Base-by-base conservation (phyloP, 179 eudicot species). In the Heliamphora pulchella region DNA sequence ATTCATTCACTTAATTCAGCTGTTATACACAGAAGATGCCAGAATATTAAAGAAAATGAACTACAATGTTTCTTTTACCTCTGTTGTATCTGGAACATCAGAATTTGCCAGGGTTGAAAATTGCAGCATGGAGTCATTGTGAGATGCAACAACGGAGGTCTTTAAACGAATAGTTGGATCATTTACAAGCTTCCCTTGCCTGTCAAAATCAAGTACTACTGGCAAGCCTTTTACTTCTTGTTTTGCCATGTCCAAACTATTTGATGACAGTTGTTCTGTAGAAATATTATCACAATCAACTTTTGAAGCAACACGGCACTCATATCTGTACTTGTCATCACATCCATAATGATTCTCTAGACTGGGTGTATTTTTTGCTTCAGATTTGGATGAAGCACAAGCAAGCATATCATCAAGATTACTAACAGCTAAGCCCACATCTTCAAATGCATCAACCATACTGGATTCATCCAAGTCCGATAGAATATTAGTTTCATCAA, bases 361-460 rank as follows among this genome's bases (percentile, higher is more conserved):
- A 79, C 83, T 64, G n/a, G 87, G 90, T 74, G 96, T 88, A 84
- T 88, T 96, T 74, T 82, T 86, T 53, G 89, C 97, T 80, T 83
- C 89, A 67, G 97, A 93, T 77, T 80, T 75, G 68, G 81, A 82
- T 39, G 88, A 77, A 76, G 85, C 87, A 69, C 69, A 80, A 68
- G 61, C 65, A 61, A 47, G 58, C 67, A 67, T 68, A 76, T 86
- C 76, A 81, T 73, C 71, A 76, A 75, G 61, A 62, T 53, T 48
- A 84, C 74, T 73, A 70, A 81, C n/a, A 57, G 77, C 84, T 81
- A 93, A 81, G 11, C 98, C 98, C 41, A 90, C 95, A 86, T 95
- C 98, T 58, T 80, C 85, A 86, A 81, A 95, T 71, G 93, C 97
- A 82, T 88, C 94, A 77, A 79, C 89, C 95, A 93, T 89, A 58